Conservation (phyloP, 2,329 filamentous ascomycete species). For the Aureobasidium pullulans region DNA sequence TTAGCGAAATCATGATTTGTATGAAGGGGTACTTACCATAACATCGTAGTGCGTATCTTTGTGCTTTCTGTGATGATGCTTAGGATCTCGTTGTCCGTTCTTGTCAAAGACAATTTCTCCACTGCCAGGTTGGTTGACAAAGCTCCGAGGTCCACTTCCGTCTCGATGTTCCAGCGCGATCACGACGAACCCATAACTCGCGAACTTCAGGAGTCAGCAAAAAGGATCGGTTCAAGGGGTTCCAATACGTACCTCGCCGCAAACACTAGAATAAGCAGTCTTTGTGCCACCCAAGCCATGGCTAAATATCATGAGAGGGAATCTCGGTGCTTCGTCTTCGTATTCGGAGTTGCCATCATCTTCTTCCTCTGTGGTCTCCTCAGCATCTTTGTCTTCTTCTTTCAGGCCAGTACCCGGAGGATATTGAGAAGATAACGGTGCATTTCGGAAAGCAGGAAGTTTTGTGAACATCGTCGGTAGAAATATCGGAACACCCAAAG, state of each 20-base stretch:
- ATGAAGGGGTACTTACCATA: slow-evolving; percentile 8
- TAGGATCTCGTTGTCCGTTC: slow-evolving; percentile 17
- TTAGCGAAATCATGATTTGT: neutral
- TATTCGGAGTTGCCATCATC: neutral
- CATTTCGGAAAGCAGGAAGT: slow-evolving; percentile 56
- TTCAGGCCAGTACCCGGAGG: slow-evolving; percentile 36
- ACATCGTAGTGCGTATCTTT: slow-evolving; percentile 19
- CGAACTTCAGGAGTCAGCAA: slow-evolving; percentile 34
- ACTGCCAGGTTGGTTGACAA: slow-evolving; percentile 48
- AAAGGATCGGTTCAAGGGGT: neutral
- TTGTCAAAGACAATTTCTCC: slow-evolving; percentile 30
- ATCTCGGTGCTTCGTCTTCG: slow-evolving; percentile 37
- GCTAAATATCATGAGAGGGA: slow-evolving; percentile 59
- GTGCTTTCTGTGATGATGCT: slow-evolving; percentile 19
- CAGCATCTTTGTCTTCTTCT: slow-evolving; percentile 32
- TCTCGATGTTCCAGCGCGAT: slow-evolving; percentile 59
- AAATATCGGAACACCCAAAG: slow-evolving; percentile 47
- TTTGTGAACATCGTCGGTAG: slow-evolving; percentile 57
- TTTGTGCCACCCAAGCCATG: slow-evolving; percentile 59
- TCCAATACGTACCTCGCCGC: slow-evolving; percentile 41
- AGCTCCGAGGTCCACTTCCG: slow-evolving; percentile 54
- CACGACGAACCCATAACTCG: slow-evolving; percentile 59
- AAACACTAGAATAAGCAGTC: slow-evolving; percentile 56
- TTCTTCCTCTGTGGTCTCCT: neutral
- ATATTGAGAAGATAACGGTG: slow-evolving; percentile 45